phyloP scores from a whole-genome alignment of 352 stramenopile species.

The Aphanomyces stellatus region DNA sequence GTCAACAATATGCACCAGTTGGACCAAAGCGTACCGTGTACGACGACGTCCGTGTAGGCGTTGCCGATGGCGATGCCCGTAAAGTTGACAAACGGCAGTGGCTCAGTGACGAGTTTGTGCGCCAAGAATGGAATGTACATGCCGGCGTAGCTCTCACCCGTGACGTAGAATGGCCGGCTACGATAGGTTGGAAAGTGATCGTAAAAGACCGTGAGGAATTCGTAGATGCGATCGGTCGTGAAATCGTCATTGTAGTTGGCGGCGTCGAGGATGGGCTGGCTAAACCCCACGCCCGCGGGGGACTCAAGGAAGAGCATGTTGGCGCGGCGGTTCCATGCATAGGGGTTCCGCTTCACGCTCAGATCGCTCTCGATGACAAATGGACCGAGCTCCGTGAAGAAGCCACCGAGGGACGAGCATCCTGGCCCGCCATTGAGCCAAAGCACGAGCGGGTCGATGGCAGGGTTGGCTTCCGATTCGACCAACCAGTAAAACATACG shows the following conservation, averaged over 20 bases:
- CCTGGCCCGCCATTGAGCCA: constrained; percentile 89
- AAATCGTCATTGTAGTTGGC: constrained; percentile 46
- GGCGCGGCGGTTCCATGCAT: constrained; percentile 77
- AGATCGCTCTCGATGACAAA: constrained; percentile 41
- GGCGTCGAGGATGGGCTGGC: constrained; percentile 31
- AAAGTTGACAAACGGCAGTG: constrained; percentile 40
- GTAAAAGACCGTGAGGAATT: constrained; percentile 67
- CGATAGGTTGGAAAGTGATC: constrained; percentile 60
- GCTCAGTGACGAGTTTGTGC: constrained; percentile 42
- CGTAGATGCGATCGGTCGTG: constrained; percentile 37
- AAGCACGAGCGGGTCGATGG: constrained; percentile 65
- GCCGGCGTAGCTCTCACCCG: constrained; percentile 78
- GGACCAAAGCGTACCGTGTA: neutral
- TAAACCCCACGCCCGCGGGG: constrained; percentile 79
- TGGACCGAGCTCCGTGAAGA: constrained; percentile 70
- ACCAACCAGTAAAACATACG: constrained; percentile 51
- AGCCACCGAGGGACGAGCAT: constrained; percentile 64
- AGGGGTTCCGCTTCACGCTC: constrained; percentile 51
- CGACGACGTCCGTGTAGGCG: neutral
- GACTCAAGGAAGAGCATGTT: constrained; percentile 87
- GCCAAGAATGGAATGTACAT: constrained; percentile 81
- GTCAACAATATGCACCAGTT: neutral
- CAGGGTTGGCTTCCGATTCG: constrained; percentile 37
- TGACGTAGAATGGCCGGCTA: constrained; percentile 71
- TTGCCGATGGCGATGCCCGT: constrained; percentile 57